phyloP scores from a whole-genome alignment of 345 rosid genomes.

The Eucalyptus viminalis region DNA sequence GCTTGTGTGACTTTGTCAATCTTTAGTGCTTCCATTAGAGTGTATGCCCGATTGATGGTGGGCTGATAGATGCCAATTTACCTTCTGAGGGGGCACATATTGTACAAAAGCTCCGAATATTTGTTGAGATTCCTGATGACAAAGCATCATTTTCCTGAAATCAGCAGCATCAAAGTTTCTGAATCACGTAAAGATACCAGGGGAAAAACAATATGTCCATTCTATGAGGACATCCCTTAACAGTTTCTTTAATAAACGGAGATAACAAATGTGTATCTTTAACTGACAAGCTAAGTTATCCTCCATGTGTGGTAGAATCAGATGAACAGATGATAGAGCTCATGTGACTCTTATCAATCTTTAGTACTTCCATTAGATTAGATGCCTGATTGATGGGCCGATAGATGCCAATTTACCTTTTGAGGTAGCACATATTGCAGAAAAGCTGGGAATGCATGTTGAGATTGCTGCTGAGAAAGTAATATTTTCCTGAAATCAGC shows the following conservation, averaged over 20 bases:
- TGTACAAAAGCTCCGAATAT: no score
- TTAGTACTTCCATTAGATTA: neutral
- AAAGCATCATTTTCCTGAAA: no score
- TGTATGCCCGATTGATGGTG: neutral
- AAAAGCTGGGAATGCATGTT: neutral
- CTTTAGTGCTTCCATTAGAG: neutral
- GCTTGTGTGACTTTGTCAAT: neutral
- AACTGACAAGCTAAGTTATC: neutral
- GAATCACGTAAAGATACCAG: no score
- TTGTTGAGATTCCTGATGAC: no score
- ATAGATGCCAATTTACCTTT: neutral
- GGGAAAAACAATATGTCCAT: no score
- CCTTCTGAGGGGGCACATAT: no score
- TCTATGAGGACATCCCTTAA: no score
- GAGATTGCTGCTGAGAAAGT: neutral
- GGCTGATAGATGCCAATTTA: neutral
- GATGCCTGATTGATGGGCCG: neutral
- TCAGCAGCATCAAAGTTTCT: no score
- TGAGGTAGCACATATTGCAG: neutral
- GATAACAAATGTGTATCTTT: no score
- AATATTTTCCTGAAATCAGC: neutral
- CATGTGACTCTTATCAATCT: neutral
- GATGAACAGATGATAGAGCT: neutral
- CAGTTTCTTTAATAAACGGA: no score
- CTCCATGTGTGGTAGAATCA: neutral